Base-by-base conservation (phyloP, 768 basidiomycete species). In the Stropharia rugosoannulata region DNA sequence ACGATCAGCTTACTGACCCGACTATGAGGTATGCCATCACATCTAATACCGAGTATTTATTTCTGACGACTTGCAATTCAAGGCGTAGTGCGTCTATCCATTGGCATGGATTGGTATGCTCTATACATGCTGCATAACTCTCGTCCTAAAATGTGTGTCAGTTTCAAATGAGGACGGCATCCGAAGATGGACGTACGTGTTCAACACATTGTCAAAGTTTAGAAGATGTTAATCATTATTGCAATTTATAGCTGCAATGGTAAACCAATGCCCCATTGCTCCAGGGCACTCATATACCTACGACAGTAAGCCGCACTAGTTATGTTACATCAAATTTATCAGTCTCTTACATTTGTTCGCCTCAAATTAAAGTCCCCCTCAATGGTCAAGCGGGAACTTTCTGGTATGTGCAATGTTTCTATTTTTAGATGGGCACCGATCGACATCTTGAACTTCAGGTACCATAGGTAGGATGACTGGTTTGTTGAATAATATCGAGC, bases 141-240 rank as follows among this genome's bases (percentile, higher is more conserved):
- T 38, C 4, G 18, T 2, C 32, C 51, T 46, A 22, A 27, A 15
- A 25, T 16, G 11, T 10, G 18, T 27, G 41, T 29, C 39, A 69
- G 67, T 77, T 76, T 62, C 81, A 81, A 66, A 64, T 72, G 45
- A 65, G 72, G 36, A 75, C 76, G 5, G 75, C 75, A 4, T 68
- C 74, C 35, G 78, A 76, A 46, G 81, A 83, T 46, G 81, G 81
- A 6, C 68, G 70, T 66, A 59, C 47, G 64, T 62, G 0, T 2
- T 19, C 2, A 10, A 11, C 3, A 9, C 61, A 52, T 56, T 63
- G 25, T 65, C 45, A 66, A 61, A 18, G 62, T 69, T 39, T 22
- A 22, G 22, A 22, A 22, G 22, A 22, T 4, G 22, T 22, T 22
- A 22, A 22, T 22, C 22, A 22, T 22, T 22, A 22, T 61, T 63